Percentiles rank a stretch among this genome's conserved stretches.
Evolutionary conservation across 2,329 filamentous ascomycete species (phyloP).

Genomic region (Fusarium sp.): DNA sequence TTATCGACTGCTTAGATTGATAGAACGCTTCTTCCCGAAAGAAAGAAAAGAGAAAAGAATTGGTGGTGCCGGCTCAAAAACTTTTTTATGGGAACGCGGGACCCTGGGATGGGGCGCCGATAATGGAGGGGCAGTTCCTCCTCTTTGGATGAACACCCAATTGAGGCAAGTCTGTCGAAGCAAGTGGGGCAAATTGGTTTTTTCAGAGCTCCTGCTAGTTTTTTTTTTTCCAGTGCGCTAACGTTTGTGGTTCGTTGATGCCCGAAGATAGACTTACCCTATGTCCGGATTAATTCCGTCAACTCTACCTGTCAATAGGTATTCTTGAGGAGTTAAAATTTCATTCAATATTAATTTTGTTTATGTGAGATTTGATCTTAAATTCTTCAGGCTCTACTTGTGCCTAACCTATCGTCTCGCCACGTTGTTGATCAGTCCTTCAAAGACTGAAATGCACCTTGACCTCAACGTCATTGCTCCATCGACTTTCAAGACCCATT

Average conservation of each 20-base stretch:
- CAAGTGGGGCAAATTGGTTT: conserved; percentile 2
- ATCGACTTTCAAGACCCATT: conserved; percentile 74
- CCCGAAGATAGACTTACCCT: background rate
- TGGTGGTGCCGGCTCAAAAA: conserved; percentile 49
- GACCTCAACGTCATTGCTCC: conserved; percentile 83
- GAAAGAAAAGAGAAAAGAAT: conserved; percentile 57
- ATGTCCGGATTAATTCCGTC: no score
- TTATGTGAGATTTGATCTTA: background rate
- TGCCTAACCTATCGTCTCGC: background rate
- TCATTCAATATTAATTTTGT: no score
- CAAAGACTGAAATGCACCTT: conserved; percentile 66
- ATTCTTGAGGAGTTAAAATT: background rate
- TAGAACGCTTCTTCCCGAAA: conserved; percentile 65
- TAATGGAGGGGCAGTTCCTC: conserved; percentile 29
- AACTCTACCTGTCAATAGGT: background rate
- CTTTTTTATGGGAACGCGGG: conserved; percentile 53
- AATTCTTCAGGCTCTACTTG: background rate
- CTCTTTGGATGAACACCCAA: background rate
- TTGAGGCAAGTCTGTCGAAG: background rate
- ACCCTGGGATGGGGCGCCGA: conserved; percentile 34
- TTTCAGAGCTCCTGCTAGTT: background rate
- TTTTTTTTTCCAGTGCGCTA: conserved; percentile 9
- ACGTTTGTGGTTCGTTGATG: conserved; percentile 9
- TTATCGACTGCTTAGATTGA: conserved; percentile 53
- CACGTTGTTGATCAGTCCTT: background rate